Percentiles rank a stretch among this genome's conserved stretches.
phyloP scores from a whole-genome alignment of 2,329 filamentous ascomycete species.

The Eutypella sp. region DNA sequence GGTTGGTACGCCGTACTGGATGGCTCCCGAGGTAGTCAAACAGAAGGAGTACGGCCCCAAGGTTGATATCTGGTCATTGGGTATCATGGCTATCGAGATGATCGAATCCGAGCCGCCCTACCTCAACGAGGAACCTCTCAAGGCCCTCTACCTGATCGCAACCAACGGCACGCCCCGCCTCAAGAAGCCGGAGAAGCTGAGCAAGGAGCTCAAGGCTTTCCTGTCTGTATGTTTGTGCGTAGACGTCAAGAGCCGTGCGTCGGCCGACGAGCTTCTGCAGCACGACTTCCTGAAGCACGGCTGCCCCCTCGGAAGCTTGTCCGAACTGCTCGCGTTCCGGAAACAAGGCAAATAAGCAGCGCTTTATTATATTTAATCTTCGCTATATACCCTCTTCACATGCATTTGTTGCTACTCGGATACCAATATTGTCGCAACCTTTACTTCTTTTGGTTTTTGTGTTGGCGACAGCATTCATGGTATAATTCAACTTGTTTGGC shows the following conservation, averaged over 20 bases:
- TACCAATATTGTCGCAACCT: background rate
- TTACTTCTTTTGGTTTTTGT: background rate
- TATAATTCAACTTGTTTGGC: too few species aligned
- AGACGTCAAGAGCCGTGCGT: constrained; percentile 90
- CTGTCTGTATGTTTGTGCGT: constrained; percentile 94
- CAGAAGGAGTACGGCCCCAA: constrained; percentile 98
- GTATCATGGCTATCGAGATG: constrained; percentile 99
- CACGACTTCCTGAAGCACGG: constrained; percentile 95
- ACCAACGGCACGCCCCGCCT: constrained; percentile 94
- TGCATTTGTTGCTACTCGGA: background rate
- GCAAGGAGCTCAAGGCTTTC: constrained; percentile 97
- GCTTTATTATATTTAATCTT: constrained; percentile 8
- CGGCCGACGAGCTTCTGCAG: constrained; percentile 79
- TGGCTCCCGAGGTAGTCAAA: constrained; percentile 98
- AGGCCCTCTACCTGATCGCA: constrained; percentile 94
- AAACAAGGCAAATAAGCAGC: constrained; percentile 57
- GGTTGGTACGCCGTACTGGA: constrained; percentile 99
- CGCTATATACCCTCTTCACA: background rate
- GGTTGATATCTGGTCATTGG: constrained; percentile 97
- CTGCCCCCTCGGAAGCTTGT: constrained; percentile 75
- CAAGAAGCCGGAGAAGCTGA: constrained; percentile 97
- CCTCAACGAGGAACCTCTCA: constrained; percentile 94
- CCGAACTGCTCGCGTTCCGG: constrained; percentile 85
- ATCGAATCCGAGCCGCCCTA: constrained; percentile 98
- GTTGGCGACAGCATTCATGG: background rate